Conservation (phyloP, 495 filamentous ascomycete species). For the Xylaria longipes region DNA sequence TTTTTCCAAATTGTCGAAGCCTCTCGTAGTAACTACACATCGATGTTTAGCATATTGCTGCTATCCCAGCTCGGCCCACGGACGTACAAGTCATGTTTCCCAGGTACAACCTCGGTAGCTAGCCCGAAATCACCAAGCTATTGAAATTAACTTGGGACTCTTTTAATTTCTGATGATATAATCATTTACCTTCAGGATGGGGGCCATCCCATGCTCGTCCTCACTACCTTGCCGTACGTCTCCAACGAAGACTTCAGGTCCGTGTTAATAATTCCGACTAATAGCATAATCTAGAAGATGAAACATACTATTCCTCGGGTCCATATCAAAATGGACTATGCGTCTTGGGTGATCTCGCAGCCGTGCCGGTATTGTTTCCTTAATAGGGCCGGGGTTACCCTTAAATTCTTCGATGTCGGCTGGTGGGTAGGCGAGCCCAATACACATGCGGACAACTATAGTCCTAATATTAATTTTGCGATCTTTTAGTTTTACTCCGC, state of each 20-base stretch:
- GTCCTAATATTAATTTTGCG: background rate
- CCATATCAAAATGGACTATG: constrained; percentile 20
- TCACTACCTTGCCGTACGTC: background rate
- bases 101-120: background rate
- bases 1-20: background rate
- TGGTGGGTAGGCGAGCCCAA: constrained; percentile 19
- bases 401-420: background rate
- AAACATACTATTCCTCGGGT: constrained; percentile 14
- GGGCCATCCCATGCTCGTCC: background rate
- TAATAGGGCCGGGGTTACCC: background rate
- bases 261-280: background rate
- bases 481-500: background rate
- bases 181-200: constrained; percentile 13
- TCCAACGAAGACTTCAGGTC: constrained; percentile 15
- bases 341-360: background rate
- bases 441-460: constrained; percentile 21
- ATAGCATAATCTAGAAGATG: background rate
- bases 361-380: background rate
- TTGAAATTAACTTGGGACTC: background rate
- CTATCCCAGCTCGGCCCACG: background rate
- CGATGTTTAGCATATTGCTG: background rate
- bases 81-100: constrained; percentile 16
- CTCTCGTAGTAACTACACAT: constrained; percentile 17
- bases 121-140: constrained; percentile 24
- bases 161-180: background rate